Conservation (phyloP, 2,329 filamentous ascomycete species). For the Tolypocladium tropicale region DNA sequence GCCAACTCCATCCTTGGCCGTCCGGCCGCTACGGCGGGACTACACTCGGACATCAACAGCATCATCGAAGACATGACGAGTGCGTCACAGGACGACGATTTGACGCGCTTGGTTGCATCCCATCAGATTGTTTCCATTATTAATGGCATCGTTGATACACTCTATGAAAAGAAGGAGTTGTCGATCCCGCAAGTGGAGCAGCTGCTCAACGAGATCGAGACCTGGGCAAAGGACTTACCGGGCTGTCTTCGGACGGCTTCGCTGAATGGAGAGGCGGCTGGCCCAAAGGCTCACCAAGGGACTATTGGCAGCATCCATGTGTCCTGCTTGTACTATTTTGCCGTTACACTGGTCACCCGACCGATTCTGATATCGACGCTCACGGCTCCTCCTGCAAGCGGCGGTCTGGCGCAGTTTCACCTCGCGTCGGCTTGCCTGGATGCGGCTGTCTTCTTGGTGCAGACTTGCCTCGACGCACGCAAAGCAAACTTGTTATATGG, state of each 20-base stretch:
- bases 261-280: constrained; percentile 5
- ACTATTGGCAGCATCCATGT: constrained; percentile 42
- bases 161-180: constrained; percentile 28
- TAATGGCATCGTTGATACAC: constrained; percentile 29
- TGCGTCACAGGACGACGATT: constrained; percentile 1
- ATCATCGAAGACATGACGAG: constrained; percentile 12
- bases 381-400: constrained; percentile 22
- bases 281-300: constrained; percentile 13
- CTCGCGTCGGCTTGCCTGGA: constrained; percentile 45
- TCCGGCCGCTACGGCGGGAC: constrained; percentile 22
- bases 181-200: constrained; percentile 23
- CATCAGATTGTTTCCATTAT: constrained; percentile 32
- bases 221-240: constrained; percentile 35
- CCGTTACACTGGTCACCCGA: constrained; percentile 45
- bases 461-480: constrained; percentile 39
- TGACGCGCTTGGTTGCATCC: constrained; percentile 24
- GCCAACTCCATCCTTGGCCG: constrained; percentile 27
- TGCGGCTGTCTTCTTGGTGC: constrained; percentile 42
- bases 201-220: constrained; percentile 29
- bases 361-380: constrained; percentile 43
- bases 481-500: constrained; percentile 32
- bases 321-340: constrained; percentile 48
- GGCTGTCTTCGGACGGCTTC: constrained; percentile 15
- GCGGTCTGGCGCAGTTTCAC: constrained; percentile 16
- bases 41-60: constrained; percentile 16